Percentiles rank a stretch among this genome's conserved stretches.
Evolutionary conservation across 164 flowering plant species (phyloP).

Genomic region (Vitis cinerea): DNA sequence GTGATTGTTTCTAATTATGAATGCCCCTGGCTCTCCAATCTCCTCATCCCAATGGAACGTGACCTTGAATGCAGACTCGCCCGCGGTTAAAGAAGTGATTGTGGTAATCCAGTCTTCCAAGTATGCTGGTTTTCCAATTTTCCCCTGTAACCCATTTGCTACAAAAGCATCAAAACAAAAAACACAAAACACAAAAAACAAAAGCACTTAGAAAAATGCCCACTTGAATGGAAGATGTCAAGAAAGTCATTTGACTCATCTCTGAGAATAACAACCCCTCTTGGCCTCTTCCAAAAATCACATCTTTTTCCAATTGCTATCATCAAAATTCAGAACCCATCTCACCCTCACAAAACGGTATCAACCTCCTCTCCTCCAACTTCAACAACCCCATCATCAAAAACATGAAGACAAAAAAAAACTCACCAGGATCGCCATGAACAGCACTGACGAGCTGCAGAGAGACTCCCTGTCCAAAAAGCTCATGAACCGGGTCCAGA

Average conservation of each 20-base stretch:
- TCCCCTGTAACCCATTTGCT: conserved; percentile 38
- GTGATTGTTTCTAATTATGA: conserved; percentile 39
- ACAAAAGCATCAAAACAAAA: background rate
- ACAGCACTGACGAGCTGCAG: conserved; percentile 27
- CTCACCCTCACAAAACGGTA: too few species aligned
- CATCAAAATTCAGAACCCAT: too few species aligned
- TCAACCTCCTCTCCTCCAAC: too few species aligned
- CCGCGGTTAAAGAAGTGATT: conserved; percentile 21
- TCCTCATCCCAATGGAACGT: conserved; percentile 52
- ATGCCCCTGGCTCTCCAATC: conserved; percentile 55
- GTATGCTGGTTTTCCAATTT: conserved; percentile 37
- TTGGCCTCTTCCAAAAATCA: too few species aligned
- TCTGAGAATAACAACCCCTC: too few species aligned
- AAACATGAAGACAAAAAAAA: background rate
- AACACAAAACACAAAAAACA: too few species aligned
- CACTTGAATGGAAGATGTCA: too few species aligned
- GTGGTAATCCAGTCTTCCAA: conserved; percentile 39
- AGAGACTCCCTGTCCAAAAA: conserved; percentile 19
- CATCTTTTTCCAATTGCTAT: too few species aligned
- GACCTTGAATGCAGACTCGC: conserved; percentile 38
- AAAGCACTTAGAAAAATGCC: too few species aligned
- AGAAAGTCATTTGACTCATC: too few species aligned
- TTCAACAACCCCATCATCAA: too few species aligned
- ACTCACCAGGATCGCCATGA: conserved; percentile 11
- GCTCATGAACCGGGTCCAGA: conserved; percentile 22